Percentiles rank a stretch among this genome's conserved stretches.
These are phyloP conservation scores for Elsinoe ampelina DNA, from an alignment of 2,329 filamentous ascomycete species.

Conservation along the genomic window DNA sequence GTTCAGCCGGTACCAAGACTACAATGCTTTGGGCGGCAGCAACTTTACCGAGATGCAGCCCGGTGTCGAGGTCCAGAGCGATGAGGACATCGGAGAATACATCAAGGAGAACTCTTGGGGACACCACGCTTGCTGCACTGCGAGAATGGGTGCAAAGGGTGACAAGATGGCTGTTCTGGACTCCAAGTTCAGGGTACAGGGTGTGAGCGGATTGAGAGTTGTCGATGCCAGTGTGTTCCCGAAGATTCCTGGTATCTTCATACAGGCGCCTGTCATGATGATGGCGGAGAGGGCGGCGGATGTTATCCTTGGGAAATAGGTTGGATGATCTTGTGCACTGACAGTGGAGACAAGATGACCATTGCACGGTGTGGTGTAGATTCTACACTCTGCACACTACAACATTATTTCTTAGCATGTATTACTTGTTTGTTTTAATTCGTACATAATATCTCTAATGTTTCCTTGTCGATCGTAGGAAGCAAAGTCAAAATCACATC, in stretches of 20 bases:
- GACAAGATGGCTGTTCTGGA: slow-evolving; percentile 50
- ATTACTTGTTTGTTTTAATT: no score
- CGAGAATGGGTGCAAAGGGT: slow-evolving; percentile 45
- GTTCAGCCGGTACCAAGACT: slow-evolving; percentile 20
- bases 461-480: no score
- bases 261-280: slow-evolving; percentile 46
- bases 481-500: no score
- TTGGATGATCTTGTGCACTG: no score
- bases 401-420: no score
- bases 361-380: no score
- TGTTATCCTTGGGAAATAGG: slow-evolving; percentile 32
- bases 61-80: slow-evolving; percentile 32
- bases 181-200: slow-evolving; percentile 47
- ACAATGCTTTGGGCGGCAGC: slow-evolving; percentile 34
- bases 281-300: slow-evolving; percentile 54
- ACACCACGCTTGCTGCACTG: slow-evolving; percentile 50
- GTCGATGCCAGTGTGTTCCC: slow-evolving; percentile 54
- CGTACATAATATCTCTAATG: no score
- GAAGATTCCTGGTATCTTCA: slow-evolving; percentile 46
- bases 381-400: no score
- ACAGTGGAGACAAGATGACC: no score
- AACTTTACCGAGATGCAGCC: slow-evolving; percentile 36
- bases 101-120: slow-evolving; percentile 45
- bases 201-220: slow-evolving; percentile 47
- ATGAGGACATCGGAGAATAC: slow-evolving; percentile 39